These are phyloP conservation scores for Perkinsus olseni DNA, from an alignment of 169 alveolate species.

Conservation along the genomic window DNA sequence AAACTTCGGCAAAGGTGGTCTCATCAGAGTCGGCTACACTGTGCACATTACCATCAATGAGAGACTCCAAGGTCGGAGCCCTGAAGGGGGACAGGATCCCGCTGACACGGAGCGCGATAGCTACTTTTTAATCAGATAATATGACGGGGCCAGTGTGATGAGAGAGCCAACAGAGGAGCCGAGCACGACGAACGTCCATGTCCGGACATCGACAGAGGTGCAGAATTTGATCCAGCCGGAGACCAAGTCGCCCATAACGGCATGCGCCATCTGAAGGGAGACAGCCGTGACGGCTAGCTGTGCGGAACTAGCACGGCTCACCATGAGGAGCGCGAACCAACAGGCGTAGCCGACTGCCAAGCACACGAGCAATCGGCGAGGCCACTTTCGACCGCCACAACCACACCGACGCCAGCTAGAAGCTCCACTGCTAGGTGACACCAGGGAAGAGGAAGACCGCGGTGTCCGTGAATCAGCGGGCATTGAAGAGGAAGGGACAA, in stretches of 20 bases:
- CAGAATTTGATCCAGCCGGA: not conserved
- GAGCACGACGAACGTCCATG: not conserved
- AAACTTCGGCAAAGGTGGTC: not conserved
- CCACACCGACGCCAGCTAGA: not conserved
- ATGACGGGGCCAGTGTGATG: not conserved
- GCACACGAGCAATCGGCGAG: not conserved
- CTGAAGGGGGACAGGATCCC: not conserved
- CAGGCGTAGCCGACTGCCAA: not conserved
- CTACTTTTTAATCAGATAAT: not conserved
- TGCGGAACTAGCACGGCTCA: not conserved
- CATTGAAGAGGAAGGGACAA: too few relatives aligned
- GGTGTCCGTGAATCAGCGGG: too few relatives aligned
- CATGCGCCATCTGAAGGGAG: not conserved
- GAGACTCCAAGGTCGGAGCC: not conserved
- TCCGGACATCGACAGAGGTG: not conserved
- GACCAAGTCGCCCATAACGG: not conserved
- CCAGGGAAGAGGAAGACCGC: not conserved
- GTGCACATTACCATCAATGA: not conserved
- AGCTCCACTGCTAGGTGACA: not conserved
- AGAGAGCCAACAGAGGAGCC: not conserved
- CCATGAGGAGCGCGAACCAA: not conserved
- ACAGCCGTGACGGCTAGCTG: not conserved
- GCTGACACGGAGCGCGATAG: not conserved
- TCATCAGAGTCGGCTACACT: not conserved
- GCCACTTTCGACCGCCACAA: not conserved